Conservation (phyloP, 768 basidiomycete species). For the Pulveroboletus frians region DNA sequence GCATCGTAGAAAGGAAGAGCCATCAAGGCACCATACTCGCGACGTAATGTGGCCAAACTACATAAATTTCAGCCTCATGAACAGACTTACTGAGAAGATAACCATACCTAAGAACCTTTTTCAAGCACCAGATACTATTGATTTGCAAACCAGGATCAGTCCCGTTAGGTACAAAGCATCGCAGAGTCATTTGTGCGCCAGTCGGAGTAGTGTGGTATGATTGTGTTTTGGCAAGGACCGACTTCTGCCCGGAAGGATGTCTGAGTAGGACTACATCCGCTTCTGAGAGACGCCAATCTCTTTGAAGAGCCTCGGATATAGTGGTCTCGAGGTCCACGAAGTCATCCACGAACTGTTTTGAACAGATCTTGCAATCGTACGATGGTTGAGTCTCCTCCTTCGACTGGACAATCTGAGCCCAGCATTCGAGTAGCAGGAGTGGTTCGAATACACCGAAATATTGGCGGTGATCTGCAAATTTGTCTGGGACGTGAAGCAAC, state of each 20-base stretch:
- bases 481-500: slow-evolving; percentile 51
- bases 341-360: slow-evolving; percentile 69
- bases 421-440: slow-evolving; percentile 80
- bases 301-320: slow-evolving; percentile 53
- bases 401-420: slow-evolving; percentile 79
- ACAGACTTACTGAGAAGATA: neutral
- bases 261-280: slow-evolving; percentile 81
- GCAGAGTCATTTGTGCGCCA: slow-evolving; percentile 55
- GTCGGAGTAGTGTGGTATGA: slow-evolving; percentile 37
- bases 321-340: slow-evolving; percentile 77
- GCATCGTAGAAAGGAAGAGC: slow-evolving; percentile 81
- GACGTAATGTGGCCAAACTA: slow-evolving; percentile 85
- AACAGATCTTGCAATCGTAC: slow-evolving; percentile 59
- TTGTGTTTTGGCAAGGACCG: slow-evolving; percentile 69
- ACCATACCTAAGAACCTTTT: slow-evolving; percentile 74
- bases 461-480: slow-evolving; percentile 57
- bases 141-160: slow-evolving; percentile 60
- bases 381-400: slow-evolving; percentile 58
- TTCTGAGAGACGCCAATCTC: slow-evolving; percentile 73
- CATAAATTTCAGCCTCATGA: slow-evolving; percentile 4
- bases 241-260: slow-evolving; percentile 47
- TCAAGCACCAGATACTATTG: slow-evolving; percentile 64
- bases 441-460: slow-evolving; percentile 81
- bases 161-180: slow-evolving; percentile 42
- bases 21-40: slow-evolving; percentile 86